phyloP scores from a whole-genome alignment of 768 basidiomycete species.

The Favolaschia claudopus region DNA sequence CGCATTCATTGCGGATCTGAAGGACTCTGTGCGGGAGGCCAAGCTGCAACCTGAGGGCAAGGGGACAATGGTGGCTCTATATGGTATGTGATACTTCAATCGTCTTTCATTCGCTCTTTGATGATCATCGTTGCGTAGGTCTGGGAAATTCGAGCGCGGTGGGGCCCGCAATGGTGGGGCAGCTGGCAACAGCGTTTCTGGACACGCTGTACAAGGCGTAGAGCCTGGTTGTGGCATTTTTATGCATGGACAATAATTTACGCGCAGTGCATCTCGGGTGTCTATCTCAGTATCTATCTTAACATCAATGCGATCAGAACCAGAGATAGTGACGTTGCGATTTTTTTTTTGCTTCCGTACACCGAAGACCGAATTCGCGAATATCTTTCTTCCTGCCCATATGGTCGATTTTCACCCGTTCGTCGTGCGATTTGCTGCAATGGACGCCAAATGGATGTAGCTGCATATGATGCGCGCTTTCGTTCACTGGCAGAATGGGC shows the following conservation, averaged over 20 bases:
- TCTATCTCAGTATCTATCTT: background rate
- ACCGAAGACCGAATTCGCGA: too few relatives aligned
- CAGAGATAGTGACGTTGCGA: too few relatives aligned
- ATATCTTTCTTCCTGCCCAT: too few relatives aligned
- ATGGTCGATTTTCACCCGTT: too few relatives aligned
- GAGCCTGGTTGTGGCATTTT: too few relatives aligned
- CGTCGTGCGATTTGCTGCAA: too few relatives aligned
- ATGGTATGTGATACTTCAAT: conserved; percentile 66
- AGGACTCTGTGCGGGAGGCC: conserved; percentile 76
- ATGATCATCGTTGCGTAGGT: conserved; percentile 50
- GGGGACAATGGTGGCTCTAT: conserved; percentile 91
- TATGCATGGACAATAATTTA: background rate
- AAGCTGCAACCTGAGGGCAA: conserved; percentile 69
- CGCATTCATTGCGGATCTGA: conserved; percentile 84
- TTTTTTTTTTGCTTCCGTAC: too few relatives aligned
- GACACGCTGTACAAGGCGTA: conserved; percentile 85
- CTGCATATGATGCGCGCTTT: too few relatives aligned
- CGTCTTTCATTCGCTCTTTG: conserved; percentile 10
- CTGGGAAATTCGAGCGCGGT: conserved; percentile 83
- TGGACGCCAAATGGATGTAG: too few relatives aligned
- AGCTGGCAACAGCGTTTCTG: conserved; percentile 81
- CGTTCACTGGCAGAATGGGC: too few relatives aligned
- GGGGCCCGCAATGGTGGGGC: conserved; percentile 80
- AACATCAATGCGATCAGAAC: background rate
- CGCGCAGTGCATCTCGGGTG: background rate